Evolutionary conservation across 2,329 filamentous ascomycete genomes (phyloP).

Genomic region (Sporothrix protearum): DNA sequence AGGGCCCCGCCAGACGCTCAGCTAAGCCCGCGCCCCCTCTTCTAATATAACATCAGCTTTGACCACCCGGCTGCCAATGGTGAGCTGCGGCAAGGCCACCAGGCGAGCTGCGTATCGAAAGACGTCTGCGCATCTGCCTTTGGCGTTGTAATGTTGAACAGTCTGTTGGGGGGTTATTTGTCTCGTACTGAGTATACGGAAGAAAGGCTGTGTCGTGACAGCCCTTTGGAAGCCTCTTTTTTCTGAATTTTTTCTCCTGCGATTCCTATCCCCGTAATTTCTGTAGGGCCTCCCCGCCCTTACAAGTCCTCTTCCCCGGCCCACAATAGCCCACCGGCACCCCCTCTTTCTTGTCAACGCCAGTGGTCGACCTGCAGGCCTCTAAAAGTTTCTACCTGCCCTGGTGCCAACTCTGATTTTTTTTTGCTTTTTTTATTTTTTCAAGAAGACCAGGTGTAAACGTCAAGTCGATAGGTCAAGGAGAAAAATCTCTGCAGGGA

Average conservation of each 20-base stretch:
- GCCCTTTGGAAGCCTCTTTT: neutral
- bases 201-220: neutral
- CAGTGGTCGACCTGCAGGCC: neutral
- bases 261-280: too few relatives aligned
- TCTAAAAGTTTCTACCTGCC: neutral
- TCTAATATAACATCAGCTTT: neutral
- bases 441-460: neutral
- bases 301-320: neutral
- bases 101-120: neutral
- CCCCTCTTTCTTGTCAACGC: neutral
- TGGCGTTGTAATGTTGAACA: neutral
- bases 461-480: neutral
- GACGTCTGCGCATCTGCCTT: neutral
- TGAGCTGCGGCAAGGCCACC: neutral
- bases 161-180: neutral
- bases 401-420: neutral
- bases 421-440: neutral
- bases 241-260: neutral
- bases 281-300: neutral
- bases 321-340: conserved; percentile 3
- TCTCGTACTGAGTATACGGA: neutral
- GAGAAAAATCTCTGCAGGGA: neutral
- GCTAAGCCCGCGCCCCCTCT: neutral
- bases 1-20: neutral
- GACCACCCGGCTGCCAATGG: neutral